phyloP scores from a whole-genome alignment of 441 rosid species.

The Erodium moschatum region DNA sequence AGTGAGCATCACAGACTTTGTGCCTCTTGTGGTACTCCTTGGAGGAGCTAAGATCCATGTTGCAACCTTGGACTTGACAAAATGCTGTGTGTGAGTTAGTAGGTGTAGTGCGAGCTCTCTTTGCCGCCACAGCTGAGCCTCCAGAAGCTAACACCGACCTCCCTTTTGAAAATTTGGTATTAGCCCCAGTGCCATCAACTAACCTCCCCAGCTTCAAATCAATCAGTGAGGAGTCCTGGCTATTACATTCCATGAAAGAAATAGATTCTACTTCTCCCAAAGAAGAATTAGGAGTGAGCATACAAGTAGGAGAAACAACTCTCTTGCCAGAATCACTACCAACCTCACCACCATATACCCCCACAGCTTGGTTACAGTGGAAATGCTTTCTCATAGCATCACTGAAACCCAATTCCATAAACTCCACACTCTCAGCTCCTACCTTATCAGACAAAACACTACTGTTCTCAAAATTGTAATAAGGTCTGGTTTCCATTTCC shows the following conservation, averaged over 20 bases:
- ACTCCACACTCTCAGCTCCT: slow-evolving; percentile 25
- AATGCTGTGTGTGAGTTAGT: slow-evolving; percentile 34
- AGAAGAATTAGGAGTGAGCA: slow-evolving; percentile 34
- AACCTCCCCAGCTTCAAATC: slow-evolving; percentile 62
- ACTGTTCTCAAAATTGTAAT: slow-evolving; percentile 24
- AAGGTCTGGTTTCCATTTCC: slow-evolving; percentile 36
- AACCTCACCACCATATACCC: not conserved
- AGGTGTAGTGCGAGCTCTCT: slow-evolving; percentile 39
- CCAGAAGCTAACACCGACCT: slow-evolving; percentile 27
- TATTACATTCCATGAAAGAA: slow-evolving; percentile 29
- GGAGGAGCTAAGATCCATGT: slow-evolving; percentile 59
- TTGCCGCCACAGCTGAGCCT: slow-evolving; percentile 24
- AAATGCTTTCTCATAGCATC: slow-evolving; percentile 31
- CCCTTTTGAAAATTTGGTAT: slow-evolving; percentile 19
- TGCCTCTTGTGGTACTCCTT: slow-evolving; percentile 85
- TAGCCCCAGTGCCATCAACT: slow-evolving; percentile 33
- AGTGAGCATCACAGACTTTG: slow-evolving; percentile 76
- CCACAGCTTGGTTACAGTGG: slow-evolving; percentile 15
- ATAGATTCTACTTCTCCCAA: slow-evolving; percentile 27
- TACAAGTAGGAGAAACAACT: slow-evolving; percentile 1
- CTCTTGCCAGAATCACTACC: not conserved
- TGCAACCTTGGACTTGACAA: slow-evolving; percentile 75
- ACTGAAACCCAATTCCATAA: slow-evolving; percentile 29
- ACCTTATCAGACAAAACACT: not conserved
- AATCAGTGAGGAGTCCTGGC: slow-evolving; percentile 40